A percentile compares a stretch with the other conserved stretches of the same genome.
Evolutionary conservation across 768 basidiomycete species (phyloP).

Genomic region (Crucibulum laeve): DNA sequence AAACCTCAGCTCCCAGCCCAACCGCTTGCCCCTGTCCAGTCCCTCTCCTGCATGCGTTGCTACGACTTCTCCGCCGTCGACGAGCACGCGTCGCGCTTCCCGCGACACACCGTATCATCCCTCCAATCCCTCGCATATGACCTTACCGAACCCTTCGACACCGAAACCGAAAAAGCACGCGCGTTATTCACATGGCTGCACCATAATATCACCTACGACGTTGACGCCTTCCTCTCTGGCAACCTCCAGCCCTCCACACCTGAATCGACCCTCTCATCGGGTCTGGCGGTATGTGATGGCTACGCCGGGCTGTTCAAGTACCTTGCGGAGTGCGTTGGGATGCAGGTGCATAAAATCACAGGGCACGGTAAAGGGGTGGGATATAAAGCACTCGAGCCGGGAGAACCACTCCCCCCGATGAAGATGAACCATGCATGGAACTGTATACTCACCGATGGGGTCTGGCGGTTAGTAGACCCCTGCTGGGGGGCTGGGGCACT

Average conservation of each 20-base stretch:
- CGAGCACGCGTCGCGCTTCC: slow-evolving; percentile 37
- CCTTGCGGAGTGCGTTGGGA: slow-evolving; percentile 32
- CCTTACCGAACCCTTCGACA: slow-evolving; percentile 35
- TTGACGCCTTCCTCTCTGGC: slow-evolving; percentile 37
- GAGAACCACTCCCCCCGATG: slow-evolving; percentile 29
- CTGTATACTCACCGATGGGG: slow-evolving; percentile 35
- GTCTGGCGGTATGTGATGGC: slow-evolving; percentile 46
- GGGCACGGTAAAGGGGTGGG: slow-evolving; percentile 47
- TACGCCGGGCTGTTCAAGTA: slow-evolving; percentile 39
- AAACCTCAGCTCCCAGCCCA: slow-evolving; percentile 10
- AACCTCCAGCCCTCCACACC: slow-evolving; percentile 31
- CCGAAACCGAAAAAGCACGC: slow-evolving; percentile 40
- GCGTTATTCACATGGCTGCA: slow-evolving; percentile 45
- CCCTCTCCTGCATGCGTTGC: slow-evolving; percentile 34
- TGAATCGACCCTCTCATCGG: slow-evolving; percentile 33
- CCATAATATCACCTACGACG: slow-evolving; percentile 41
- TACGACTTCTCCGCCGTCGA: slow-evolving; percentile 39
- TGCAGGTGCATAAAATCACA: slow-evolving; percentile 34
- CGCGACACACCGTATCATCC: slow-evolving; percentile 32
- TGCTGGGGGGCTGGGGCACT: slow-evolving; percentile 48
- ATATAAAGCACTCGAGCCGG: slow-evolving; percentile 25
- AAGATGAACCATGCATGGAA: slow-evolving; percentile 46
- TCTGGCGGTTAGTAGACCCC: slow-evolving; percentile 42
- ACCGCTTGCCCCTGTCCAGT: neutral
- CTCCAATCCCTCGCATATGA: slow-evolving; percentile 33